Evolutionary conservation across 2,329 filamentous ascomycete genomes (phyloP).

Genomic region (Claviceps arundinis): DNA sequence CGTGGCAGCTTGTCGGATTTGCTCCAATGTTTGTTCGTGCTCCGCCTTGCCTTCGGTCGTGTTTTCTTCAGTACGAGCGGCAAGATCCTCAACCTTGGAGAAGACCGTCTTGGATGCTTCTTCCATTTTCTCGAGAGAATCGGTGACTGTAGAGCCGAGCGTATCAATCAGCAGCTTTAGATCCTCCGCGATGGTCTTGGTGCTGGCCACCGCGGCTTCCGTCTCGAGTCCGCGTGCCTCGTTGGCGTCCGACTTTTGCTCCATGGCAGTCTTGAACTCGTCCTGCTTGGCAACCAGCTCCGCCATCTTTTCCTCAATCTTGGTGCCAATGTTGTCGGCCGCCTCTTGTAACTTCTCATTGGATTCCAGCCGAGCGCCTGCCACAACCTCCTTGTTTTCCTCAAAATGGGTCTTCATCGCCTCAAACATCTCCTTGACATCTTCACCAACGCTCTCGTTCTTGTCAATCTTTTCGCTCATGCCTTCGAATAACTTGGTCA

Average conservation of each 20-base stretch:
- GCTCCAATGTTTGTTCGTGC: slow-evolving; percentile 70
- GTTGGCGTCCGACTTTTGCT: slow-evolving; percentile 58
- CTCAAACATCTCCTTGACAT: slow-evolving; percentile 58
- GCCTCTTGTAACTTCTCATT: slow-evolving; percentile 61
- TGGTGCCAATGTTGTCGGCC: slow-evolving; percentile 38
- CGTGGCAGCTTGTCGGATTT: slow-evolving; percentile 61
- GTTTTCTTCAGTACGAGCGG: slow-evolving; percentile 60
- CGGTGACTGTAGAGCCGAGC: slow-evolving; percentile 65
- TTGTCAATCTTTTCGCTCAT: slow-evolving; percentile 49
- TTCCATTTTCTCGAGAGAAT: slow-evolving; percentile 75
- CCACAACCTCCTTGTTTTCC: slow-evolving; percentile 66
- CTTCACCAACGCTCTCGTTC: slow-evolving; percentile 44
- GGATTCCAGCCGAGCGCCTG: slow-evolving; percentile 67
- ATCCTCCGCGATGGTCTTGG: slow-evolving; percentile 74
- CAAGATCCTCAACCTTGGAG: slow-evolving; percentile 66
- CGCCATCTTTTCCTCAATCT: slow-evolving; percentile 53
- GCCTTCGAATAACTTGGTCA: slow-evolving; percentile 57
- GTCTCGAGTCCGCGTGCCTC: slow-evolving; percentile 63
- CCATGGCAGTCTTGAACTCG: slow-evolving; percentile 61
- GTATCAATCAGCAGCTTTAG: slow-evolving; percentile 77
- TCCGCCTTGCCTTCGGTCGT: slow-evolving; percentile 63
- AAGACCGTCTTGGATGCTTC: slow-evolving; percentile 82
- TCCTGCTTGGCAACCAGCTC: slow-evolving; percentile 82
- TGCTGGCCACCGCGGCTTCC: slow-evolving; percentile 58
- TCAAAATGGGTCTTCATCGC: slow-evolving; percentile 79